Evolutionary conservation across 208 protist species (phyloP).

Genomic region (Tritrichomonas musculus): DNA sequence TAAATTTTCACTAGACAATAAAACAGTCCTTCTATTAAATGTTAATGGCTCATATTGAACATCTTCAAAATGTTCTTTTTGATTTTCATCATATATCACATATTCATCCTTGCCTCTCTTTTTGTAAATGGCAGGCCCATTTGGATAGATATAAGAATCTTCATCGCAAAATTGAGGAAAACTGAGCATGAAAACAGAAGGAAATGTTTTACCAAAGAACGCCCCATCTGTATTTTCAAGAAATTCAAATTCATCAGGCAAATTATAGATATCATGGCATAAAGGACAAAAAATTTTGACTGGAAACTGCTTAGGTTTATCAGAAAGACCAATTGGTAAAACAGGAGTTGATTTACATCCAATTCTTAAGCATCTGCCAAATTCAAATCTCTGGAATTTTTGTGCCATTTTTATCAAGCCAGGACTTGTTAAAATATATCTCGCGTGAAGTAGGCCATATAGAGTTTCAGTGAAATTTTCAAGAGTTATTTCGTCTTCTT

Average conservation of each 20-base stretch:
- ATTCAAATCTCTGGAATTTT: background rate
- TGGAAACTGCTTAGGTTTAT: background rate
- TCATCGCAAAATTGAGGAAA: too few species aligned
- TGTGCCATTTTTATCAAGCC: background rate
- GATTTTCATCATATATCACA: too few species aligned
- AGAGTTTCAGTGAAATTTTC: background rate
- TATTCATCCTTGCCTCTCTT: too few species aligned
- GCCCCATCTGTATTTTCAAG: background rate
- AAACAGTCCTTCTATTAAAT: too few species aligned
- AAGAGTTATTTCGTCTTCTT: too few species aligned
- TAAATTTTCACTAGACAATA: too few species aligned
- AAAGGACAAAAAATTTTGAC: slow-evolving; percentile 2
- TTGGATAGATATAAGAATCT: too few species aligned
- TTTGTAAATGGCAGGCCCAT: too few species aligned
- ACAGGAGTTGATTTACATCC: background rate
- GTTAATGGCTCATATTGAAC: too few species aligned
- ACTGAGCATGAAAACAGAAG: background rate
- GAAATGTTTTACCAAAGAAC: background rate
- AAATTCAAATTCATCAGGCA: too few species aligned
- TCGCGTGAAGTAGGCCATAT: background rate
- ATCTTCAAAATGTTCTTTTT: too few species aligned
- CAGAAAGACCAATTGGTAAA: background rate
- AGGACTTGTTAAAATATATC: background rate
- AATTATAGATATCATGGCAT: background rate
- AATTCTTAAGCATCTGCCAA: background rate